Conservation (phyloP, 108 stramenopile genomes). For the Nannochloropsis gaditana region DNA sequence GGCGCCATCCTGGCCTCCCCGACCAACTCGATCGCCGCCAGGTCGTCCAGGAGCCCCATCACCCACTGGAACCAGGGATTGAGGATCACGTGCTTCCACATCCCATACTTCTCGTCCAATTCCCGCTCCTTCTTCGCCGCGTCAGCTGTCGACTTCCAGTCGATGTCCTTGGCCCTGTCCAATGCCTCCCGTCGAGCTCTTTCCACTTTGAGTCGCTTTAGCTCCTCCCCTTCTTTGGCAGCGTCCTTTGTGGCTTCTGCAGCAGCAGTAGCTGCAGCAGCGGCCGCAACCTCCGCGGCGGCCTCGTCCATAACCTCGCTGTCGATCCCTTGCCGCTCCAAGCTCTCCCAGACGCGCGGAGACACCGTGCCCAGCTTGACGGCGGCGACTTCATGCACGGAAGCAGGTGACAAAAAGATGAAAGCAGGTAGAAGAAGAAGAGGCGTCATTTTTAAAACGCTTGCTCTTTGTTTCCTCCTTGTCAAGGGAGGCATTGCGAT, state of each 20-base stretch:
- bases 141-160: conserved; percentile 30
- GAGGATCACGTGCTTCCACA: conserved; percentile 41
- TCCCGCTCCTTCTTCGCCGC: conserved; percentile 46
- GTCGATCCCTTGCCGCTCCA: neutral
- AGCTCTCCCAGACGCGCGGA: conserved; percentile 15
- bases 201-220: neutral
- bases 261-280: neutral
- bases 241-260: neutral
- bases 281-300: neutral
- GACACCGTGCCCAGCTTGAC: conserved; percentile 1
- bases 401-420: neutral
- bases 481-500: neutral
- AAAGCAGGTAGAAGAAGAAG: neutral
- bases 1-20: neutral
- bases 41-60: neutral
- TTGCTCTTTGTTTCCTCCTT: neutral
- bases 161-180: neutral
- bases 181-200: neutral
- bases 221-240: neutral
- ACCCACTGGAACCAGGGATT: conserved; percentile 28
- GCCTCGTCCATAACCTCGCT: neutral
- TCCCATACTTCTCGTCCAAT: conserved; percentile 42
- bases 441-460: neutral
- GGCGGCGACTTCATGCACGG: neutral
- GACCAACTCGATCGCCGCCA: neutral